Base-by-base conservation (phyloP, 768 basidiomycete species). In the Kwoniella newhampshirensis region DNA sequence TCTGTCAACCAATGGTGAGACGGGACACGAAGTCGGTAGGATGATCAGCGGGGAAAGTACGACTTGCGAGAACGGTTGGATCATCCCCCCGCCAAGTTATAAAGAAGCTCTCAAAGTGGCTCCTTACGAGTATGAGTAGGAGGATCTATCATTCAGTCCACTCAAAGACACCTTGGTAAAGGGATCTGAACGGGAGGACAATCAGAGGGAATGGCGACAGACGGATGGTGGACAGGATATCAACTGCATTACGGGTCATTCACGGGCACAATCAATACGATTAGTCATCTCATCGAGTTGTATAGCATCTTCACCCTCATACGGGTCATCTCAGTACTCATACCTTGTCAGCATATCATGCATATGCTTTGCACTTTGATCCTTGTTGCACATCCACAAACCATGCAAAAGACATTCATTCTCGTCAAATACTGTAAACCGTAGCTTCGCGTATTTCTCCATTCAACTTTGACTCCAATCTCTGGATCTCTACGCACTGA, bases 21-120 rank as follows among this genome's bases (percentile, higher is more conserved):
- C 41, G 2, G n/a, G n/a, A n/a, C n/a, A 30, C n/a, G 68, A 73
- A 49, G 43, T 59, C 5, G 70, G 67, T 2, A 42, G 68, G 17
- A 62, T 73, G 60, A 59, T 73, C 43, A 47, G 66, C 30, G 71
- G 71, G 13, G 68, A 68, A 54, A 47, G 52, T 0, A 36, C 60
- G 5, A 59, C 54, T 20, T 59, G 55, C 50, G 72, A 74, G 48
- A 57, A 71, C 51, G 72, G 69, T 4, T 74, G 72, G 72, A 60
- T 69, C 25, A 35, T 67, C 2, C 62, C 72, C 23, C 72, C 72
- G 6, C 72, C 72, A n/a, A 42, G 50, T 21, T 74, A 74, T 50
- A 30, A 40, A 1, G 72, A 71, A 23, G 70, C 71, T 42, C 40
- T 67, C 36, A 47, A 52, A 25, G 35, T 30, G 1, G 68, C 53